Base-by-base conservation (phyloP, 1,284 basidiomycete genomes). In the Tilletiaria anomala region DNA sequence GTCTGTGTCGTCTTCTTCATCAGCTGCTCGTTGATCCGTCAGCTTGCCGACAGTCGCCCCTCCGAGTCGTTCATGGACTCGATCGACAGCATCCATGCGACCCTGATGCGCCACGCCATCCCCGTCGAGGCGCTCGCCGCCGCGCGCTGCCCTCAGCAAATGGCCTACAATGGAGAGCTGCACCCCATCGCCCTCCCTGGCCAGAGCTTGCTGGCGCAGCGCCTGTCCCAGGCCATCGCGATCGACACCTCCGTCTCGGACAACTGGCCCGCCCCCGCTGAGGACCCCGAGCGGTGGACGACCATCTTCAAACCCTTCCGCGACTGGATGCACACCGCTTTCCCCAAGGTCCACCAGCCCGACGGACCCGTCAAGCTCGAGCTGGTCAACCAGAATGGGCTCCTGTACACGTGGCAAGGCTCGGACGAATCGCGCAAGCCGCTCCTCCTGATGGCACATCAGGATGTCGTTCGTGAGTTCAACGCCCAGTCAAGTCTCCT, bases 351-450 rank as follows among this genome's bases (percentile, higher is more conserved):
- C 22, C 44, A 56, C 19, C 50, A 41, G 3, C 36, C 21, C 2
- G 40, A 50, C 18, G 47, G 49, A 39, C 49, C 37, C 2, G 35
- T 54, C 35, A 39, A 39, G 12, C 38, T 43, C 17, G 58, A 64
- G 18, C 22, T 41, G 4, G 75, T 83, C 47, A 77, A 79, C 53
- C 75, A 75, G 0, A 77, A 77, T 46, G 81, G 76, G 0, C 63
- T 82, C 14, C 69, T 82, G 1, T 81, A 74, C 53, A 73, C 74
- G 10, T 80, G 78, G 75, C 61, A 70, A 32, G 82, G 81, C 31
- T 71, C 72, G 0, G 71, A 78, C 46, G 35, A 58, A 1, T 62
- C 67, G 5, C 68, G 80, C 46, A 78, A 81, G 60, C 81, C 80
- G 1, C 57, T 81, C 2, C 69, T 82, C 26, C 65, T 83, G 24